Base-by-base conservation (phyloP, 345 rosid genomes). In the Laguncularia racemosa region DNA sequence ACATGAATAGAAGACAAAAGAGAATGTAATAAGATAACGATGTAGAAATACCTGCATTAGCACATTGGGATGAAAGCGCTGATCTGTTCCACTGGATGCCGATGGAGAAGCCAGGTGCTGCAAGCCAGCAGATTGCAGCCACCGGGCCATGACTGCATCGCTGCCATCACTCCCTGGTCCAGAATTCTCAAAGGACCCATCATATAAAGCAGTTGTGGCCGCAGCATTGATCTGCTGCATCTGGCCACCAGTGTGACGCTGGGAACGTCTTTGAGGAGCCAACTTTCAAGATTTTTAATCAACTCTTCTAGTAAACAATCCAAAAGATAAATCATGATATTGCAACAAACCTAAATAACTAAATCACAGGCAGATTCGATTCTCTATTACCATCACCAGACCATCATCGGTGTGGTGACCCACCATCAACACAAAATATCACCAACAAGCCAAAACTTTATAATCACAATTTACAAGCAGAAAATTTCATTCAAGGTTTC, bases 241-340 rank as follows among this genome's bases (percentile, higher is more conserved):
- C 81, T 89, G 97, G 90, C 99, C 97, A 61, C 96, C 95, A 81
- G 76, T 74, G 97, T 68, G 99, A 96, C 99, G 99, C 90, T 93
- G 99, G 58, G 96, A 90, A 72, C 99, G 90, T 80, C 85, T 93
- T 78, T 88, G 99, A 44, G 99, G 97, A 80, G 97, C 99, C 97
- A 95, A 95, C 78, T 95, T 84, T 72, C 74, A 75, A 76, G 84
- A 90, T 93, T 85, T 76, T 74, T 67, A 73, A 21, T 55, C 81
- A 65, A 76, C 75, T 65, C 84, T 83, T 70, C 81, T n/a, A 62
- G 56, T 33, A 52, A 66, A 50, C 38, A 20, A 18, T 50, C 49
- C 21, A 50, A 33, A 17, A 53, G 5, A 21, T 16, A 7, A 33
- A 33, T 33, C 40, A 33, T 33, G 40, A 33, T 10, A 33, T 33